Evolutionary conservation across 768 basidiomycete genomes (phyloP).

Genomic region (Mycena latifolia): DNA sequence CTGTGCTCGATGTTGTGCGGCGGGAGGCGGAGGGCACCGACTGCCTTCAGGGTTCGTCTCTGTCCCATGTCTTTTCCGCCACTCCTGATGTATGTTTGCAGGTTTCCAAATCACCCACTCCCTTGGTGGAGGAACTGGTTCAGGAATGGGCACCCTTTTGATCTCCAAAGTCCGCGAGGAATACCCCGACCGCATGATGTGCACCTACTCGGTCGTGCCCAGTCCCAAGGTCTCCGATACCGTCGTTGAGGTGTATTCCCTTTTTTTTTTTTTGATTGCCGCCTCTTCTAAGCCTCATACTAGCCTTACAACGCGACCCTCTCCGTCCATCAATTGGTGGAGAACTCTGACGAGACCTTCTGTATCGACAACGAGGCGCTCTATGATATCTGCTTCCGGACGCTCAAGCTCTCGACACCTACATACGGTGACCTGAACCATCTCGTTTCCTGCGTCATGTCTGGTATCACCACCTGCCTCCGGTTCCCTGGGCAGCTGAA

Average conservation of each 20-base stretch:
- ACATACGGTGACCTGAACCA: constrained; percentile 99
- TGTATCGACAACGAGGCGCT: constrained; percentile 99
- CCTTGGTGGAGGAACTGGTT: constrained; percentile 98
- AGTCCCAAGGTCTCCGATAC: constrained; percentile 98
- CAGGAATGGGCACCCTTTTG: constrained; percentile 99
- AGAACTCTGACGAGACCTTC: constrained; percentile 99
- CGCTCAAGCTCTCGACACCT: constrained; percentile 94
- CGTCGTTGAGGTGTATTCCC: constrained; percentile 84
- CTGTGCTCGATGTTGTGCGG: constrained; percentile 97
- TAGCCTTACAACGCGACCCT: constrained; percentile 99
- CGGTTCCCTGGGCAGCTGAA: constrained; percentile 99
- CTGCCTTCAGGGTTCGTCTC: constrained; percentile 91
- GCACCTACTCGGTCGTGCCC: constrained; percentile 98
- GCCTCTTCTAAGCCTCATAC: constrained; percentile 4
- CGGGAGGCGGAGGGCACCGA: constrained; percentile 99
- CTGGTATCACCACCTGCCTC: constrained; percentile 97
- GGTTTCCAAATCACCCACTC: constrained; percentile 99
- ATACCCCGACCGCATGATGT: constrained; percentile 99
- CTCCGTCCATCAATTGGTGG: constrained; percentile 98
- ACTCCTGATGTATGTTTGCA: constrained; percentile 42
- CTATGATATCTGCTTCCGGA: constrained; percentile 99
- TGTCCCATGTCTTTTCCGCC: constrained; percentile 4
- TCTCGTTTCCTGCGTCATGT: constrained; percentile 98
- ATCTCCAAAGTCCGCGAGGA: constrained; percentile 99
- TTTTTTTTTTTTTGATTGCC: neutral